Evolutionary conservation across 2,329 filamentous ascomycete genomes (phyloP).

Genomic region (Hysterium pulicare): DNA sequence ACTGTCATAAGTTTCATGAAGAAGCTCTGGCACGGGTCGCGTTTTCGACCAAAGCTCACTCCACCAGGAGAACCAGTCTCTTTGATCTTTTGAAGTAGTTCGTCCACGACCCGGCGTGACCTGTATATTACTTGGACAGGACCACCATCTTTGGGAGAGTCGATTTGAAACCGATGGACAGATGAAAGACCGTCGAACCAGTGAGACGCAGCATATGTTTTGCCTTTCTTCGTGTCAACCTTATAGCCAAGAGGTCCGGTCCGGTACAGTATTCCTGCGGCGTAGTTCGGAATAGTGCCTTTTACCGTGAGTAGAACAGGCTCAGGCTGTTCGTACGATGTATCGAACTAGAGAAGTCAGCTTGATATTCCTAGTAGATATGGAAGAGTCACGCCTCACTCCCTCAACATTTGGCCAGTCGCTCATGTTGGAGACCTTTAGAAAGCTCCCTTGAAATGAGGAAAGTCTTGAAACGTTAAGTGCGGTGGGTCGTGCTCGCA

Average conservation of each 20-base stretch:
- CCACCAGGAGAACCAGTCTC: constrained; percentile 55
- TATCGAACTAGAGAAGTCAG: constrained; percentile 58
- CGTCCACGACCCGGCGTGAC: constrained; percentile 66
- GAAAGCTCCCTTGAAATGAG: no score
- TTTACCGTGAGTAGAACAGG: constrained; percentile 62
- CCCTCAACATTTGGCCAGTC: constrained; percentile 1
- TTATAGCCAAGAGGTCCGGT: constrained; percentile 68
- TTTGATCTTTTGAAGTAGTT: constrained; percentile 58
- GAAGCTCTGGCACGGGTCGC: constrained; percentile 70
- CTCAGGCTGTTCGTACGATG: constrained; percentile 61
- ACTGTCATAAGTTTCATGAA: constrained; percentile 69
- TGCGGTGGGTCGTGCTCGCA: no score
- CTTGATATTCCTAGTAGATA: background rate
- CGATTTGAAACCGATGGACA: constrained; percentile 69
- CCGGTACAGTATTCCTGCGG: constrained; percentile 68
- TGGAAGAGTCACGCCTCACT: background rate
- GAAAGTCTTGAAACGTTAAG: no score
- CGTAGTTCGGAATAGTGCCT: constrained; percentile 68
- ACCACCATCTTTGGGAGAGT: constrained; percentile 37
- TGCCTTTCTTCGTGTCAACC: constrained; percentile 58
- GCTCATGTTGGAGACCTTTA: no score
- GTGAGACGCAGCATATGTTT: constrained; percentile 60
- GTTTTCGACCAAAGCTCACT: constrained; percentile 66
- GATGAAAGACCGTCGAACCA: constrained; percentile 81
- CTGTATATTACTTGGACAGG: constrained; percentile 60